Evolutionary conservation across 164 flowering plant genomes (phyloP), one percentile per base, ranked within the genome.

Genomic region (Paratinospora sagittata): DNA sequence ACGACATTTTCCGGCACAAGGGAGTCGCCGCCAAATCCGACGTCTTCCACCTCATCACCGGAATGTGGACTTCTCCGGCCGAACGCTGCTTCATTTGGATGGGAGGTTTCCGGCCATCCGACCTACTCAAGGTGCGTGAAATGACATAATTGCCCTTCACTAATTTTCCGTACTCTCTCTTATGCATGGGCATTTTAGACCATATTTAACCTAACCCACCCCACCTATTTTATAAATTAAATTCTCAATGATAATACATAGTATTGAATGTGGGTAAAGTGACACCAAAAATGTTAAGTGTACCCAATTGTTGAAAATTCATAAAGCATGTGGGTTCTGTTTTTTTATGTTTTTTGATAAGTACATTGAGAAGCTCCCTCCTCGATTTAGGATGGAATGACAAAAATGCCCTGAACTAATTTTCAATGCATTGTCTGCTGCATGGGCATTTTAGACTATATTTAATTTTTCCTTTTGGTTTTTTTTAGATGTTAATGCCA

Each of bases 21-120:
- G 89, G 79, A 0, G 79, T 77, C 26, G 93, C 98, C 1, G 97
- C 98, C 11, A 93, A 91, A 70, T 72, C 97, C 0, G 99, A 96
- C 69, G 89, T 90, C 63, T 90, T 96, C 71, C 98, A 93, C 76
- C 87, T 96, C 52, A 84, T 90, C 26, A 87, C 90, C 8, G 99
- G 99, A 26, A 86, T 90, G 90, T 96, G 99, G 99, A 75, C 86
- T 0, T 84, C 95, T 34, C 91, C 97, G 0, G 95, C 97, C 0
- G 99, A 96, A 78, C 92, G 99, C 0, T 96, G 96, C 79, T 96
- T 96, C 81, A 88, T 91, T 1, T 96, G 98, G 99, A 93, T 96
- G 92, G 98, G 97, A 2, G 99, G 98, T n/a, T 96, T 96, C 64
- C 79, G 93, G 58, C 99, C 99, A 1, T 96, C 99, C 0, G 98